Conservation (phyloP, 2,329 filamentous ascomycete species). For the Alternaria brassicae region DNA sequence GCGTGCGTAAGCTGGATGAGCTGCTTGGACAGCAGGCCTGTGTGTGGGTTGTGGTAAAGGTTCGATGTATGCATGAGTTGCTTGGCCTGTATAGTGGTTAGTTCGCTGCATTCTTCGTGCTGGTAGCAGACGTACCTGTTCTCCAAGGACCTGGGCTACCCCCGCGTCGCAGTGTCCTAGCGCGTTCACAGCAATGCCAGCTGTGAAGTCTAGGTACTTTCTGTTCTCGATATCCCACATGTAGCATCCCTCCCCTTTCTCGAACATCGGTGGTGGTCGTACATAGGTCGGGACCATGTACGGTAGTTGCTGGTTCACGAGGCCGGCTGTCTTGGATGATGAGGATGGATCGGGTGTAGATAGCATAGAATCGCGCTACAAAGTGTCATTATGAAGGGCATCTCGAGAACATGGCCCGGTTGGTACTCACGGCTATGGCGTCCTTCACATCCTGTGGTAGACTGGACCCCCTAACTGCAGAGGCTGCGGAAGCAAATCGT, state of each 20-base stretch:
- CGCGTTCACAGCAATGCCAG: constrained; percentile 93
- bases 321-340: constrained; percentile 75
- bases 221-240: constrained; percentile 90
- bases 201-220: constrained; percentile 91
- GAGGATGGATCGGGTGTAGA: constrained; percentile 75
- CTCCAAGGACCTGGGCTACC: constrained; percentile 74
- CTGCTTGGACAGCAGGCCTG: constrained; percentile 83
- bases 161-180: constrained; percentile 89
- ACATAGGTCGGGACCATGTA: constrained; percentile 98
- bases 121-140: constrained; percentile 65
- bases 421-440: constrained; percentile 50
- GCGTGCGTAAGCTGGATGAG: constrained; percentile 81
- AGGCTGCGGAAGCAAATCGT: constrained; percentile 52
- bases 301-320: constrained; percentile 77
- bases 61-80: constrained; percentile 92
- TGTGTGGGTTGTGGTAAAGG: constrained; percentile 97
- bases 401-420: not conserved
- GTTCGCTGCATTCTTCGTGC: not conserved
- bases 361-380: constrained; percentile 50
- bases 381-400: constrained; percentile 15
- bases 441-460: constrained; percentile 52
- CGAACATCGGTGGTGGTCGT: constrained; percentile 87
- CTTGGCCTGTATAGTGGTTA: constrained; percentile 53
- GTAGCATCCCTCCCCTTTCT: constrained; percentile 84
- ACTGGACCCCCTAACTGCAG: constrained; percentile 49